Evolutionary conservation across 129 eudicot species (phyloP).

Genomic region (Oenanthe sinensis): DNA sequence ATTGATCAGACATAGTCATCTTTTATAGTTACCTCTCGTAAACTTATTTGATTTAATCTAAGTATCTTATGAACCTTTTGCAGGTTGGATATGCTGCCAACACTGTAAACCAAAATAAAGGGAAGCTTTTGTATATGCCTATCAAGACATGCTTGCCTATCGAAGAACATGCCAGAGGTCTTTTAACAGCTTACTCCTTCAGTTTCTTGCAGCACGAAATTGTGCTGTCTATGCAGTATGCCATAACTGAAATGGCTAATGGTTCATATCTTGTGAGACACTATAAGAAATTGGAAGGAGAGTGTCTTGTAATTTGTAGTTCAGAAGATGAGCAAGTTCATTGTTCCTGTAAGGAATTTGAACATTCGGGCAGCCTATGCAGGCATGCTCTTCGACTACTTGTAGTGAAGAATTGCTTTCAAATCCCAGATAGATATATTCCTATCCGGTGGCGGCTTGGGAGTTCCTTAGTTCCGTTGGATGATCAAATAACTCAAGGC

Average conservation of each 20-base stretch:
- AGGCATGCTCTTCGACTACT: slow-evolving; percentile 59
- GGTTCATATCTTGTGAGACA: slow-evolving; percentile 65
- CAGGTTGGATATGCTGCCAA: slow-evolving; percentile 45
- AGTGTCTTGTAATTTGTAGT: slow-evolving; percentile 52
- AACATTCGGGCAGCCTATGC: slow-evolving; percentile 60
- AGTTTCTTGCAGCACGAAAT: slow-evolving; percentile 51
- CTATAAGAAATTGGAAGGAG: slow-evolving; percentile 62
- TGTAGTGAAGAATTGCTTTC: slow-evolving; percentile 59
- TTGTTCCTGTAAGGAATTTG: slow-evolving; percentile 71
- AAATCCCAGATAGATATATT: slow-evolving; percentile 62
- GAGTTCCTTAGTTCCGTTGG: slow-evolving; percentile 38
- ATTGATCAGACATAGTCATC: slow-evolving; percentile 3
- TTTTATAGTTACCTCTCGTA: background rate
- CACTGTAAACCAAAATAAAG: slow-evolving; percentile 28
- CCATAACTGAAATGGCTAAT: slow-evolving; percentile 53
- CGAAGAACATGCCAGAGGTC: slow-evolving; percentile 66
- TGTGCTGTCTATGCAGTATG: slow-evolving; percentile 60
- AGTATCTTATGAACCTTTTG: slow-evolving; percentile 1
- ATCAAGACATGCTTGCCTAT: slow-evolving; percentile 55
- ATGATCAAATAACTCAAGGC: slow-evolving; percentile 34
- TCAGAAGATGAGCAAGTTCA: slow-evolving; percentile 71
- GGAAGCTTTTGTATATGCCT: slow-evolving; percentile 32
- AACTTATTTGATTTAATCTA: background rate
- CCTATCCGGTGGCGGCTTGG: slow-evolving; percentile 51
- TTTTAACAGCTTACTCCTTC: slow-evolving; percentile 66